Base-by-base conservation (phyloP, 208 protist species). In the Crithidia fasciculata region DNA sequence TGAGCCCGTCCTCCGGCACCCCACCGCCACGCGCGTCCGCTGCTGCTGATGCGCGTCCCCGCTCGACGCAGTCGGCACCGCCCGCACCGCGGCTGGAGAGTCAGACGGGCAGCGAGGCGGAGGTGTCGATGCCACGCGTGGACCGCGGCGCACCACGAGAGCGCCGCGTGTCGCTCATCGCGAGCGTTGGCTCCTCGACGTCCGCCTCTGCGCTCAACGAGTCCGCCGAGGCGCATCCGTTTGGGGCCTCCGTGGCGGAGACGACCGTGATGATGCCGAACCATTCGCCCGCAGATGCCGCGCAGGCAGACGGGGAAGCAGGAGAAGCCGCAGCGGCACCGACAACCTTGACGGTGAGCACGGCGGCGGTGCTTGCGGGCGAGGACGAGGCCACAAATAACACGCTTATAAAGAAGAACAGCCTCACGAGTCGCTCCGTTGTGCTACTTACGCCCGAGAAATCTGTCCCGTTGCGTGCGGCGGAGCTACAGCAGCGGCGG, bases 401-500 rank as follows among this genome's bases (percentile, higher is more conserved):
- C 45, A 15, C 12, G 12, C 45, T 2, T 0, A 13, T 8, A 0
- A 49, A 49, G 45, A 49, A 49, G 12, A 49, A 8, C 12, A 49
- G 45, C 45, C 45, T 13, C 12, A 15, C 45, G 9, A 49, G 45
- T 49, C 9, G 45, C 45, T 49, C 45, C 12, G 45, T 37, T 44
- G 10, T 10, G 44, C 56, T 44, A 10, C 37, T 37, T 13, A 19
- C 41, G 43, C 19, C 36, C 18, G 8, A 8, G 55, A 64, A 10
- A 7, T 28, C 67, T 43, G 4, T 54, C 39, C 52, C 28, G 44
- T n/a, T 28, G 37, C 47, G 12, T 47, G 53, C 8, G 13, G 41
- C 57, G 2, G 45, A 65, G 39, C 64, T 90, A 16, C 68, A 61
- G 50, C 16, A 67, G 58, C 18, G 57, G 4, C 68, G 74, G 12